Percentiles rank a stretch among this genome's conserved stretches.
Evolutionary conservation across 2,329 filamentous ascomycete species (phyloP).

Genomic region (Stachybotrys echinatus): DNA sequence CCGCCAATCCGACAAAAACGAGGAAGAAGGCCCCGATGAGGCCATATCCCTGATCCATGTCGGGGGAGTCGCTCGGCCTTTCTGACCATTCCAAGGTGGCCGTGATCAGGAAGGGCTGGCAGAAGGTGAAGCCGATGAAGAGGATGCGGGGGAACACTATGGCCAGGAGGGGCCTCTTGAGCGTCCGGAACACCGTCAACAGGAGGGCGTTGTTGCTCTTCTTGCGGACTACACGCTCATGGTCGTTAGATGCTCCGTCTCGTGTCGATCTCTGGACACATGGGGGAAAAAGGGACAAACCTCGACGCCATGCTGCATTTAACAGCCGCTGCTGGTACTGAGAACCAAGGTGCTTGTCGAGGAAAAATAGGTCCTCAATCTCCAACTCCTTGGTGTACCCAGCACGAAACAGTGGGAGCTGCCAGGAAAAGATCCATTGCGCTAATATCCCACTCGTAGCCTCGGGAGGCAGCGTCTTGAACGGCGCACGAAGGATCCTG

Average conservation of each 20-base stretch:
- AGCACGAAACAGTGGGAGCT: slow-evolving; percentile 4
- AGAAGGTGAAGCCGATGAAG: slow-evolving; percentile 14
- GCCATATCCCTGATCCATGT: slow-evolving; percentile 7
- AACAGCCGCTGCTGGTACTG: slow-evolving; percentile 1
- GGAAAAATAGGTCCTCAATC: slow-evolving; percentile 4
- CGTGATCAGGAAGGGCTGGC: slow-evolving; percentile 14
- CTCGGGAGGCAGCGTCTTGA: slow-evolving; percentile 2
- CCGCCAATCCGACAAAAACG: slow-evolving; percentile 11
- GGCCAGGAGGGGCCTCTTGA: slow-evolving; percentile 2
- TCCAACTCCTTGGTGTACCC: slow-evolving; percentile 3
- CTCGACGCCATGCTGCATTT: neutral
- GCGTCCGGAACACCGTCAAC: slow-evolving; percentile 1
- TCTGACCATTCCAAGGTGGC: slow-evolving; percentile 1
- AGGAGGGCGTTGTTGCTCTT: slow-evolving; percentile 1
- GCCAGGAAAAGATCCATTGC: slow-evolving; percentile 6
- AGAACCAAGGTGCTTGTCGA: slow-evolving; percentile 7
- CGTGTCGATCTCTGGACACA: neutral
- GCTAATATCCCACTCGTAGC: slow-evolving; percentile 4
- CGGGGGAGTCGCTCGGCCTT: neutral
- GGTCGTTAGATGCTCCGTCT: neutral
- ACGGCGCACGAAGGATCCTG: slow-evolving; percentile 1
- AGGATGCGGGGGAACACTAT: slow-evolving; percentile 8
- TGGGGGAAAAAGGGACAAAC: neutral
- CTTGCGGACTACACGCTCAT: neutral
- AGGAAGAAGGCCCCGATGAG: slow-evolving; percentile 12